Evolutionary conservation across 495 filamentous ascomycete genomes (phyloP).

Genomic region (Trichoderma parareesei): DNA sequence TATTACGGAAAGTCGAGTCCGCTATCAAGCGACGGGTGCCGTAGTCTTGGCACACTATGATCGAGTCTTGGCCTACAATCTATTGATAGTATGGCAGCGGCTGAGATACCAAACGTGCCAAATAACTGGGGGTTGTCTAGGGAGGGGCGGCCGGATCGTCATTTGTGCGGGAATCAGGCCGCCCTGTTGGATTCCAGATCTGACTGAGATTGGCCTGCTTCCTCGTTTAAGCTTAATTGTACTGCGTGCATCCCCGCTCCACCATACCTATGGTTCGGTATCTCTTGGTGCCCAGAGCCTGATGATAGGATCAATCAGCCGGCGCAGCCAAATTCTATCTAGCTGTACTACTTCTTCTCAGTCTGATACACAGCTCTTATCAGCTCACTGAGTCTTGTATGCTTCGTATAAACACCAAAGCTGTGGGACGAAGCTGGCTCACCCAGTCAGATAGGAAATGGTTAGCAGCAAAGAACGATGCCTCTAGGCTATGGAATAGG

Average conservation of each 20-base stretch:
- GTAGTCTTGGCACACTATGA: background rate
- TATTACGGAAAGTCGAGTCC: background rate
- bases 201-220: background rate
- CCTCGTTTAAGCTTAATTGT: background rate
- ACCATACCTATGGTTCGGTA: background rate
- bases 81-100: too few relatives aligned
- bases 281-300: background rate
- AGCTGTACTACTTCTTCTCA: too few relatives aligned
- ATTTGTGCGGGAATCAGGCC: background rate
- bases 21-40: background rate
- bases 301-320: background rate
- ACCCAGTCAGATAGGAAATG: too few relatives aligned
- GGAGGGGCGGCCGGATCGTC: background rate
- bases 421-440: too few relatives aligned
- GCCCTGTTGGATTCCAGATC: background rate
- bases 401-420: too few relatives aligned
- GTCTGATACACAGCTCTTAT: too few relatives aligned
- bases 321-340: too few relatives aligned
- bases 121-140: background rate
- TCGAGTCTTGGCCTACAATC: too few relatives aligned
- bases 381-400: too few relatives aligned
- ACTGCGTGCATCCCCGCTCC: background rate
- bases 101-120: too few relatives aligned
- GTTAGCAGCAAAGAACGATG: too few relatives aligned
- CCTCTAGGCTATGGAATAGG: too few relatives aligned